Evolutionary conservation across 2,329 filamentous ascomycete genomes (phyloP).

Genomic region (Nemania sp.): DNA sequence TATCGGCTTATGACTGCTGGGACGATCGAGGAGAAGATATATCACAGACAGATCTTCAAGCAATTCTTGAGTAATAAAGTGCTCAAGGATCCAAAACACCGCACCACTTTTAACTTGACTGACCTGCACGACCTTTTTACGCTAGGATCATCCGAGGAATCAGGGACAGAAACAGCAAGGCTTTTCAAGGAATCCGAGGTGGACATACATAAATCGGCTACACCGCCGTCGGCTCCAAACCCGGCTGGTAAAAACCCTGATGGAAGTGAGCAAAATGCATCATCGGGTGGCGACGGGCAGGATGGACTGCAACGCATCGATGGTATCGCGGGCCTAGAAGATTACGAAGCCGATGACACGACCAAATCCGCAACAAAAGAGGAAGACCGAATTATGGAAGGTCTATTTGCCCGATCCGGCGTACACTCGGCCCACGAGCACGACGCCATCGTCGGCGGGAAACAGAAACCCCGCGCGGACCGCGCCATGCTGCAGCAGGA

Average conservation of each 20-base stretch:
- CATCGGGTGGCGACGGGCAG: conserved; percentile 33
- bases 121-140: conserved; percentile 93
- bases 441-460: conserved; percentile 84
- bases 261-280: conserved; percentile 14
- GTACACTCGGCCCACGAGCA: conserved; percentile 94
- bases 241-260: conserved; percentile 15
- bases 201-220: conserved; percentile 52
- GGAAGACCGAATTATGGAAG: conserved; percentile 81
- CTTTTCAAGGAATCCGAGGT: conserved; percentile 89
- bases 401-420: conserved; percentile 82
- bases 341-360: conserved; percentile 51
- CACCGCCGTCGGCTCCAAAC: conserved; percentile 10
- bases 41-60: conserved; percentile 97
- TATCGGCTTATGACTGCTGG: conserved; percentile 98
- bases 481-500: conserved; percentile 78
- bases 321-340: conserved; percentile 37
- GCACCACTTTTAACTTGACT: conserved; percentile 84
- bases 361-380: conserved; percentile 51
- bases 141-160: conserved; percentile 67
- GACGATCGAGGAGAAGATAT: conserved; percentile 99
- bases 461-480: conserved; percentile 72
- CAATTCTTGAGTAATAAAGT: conserved; percentile 98
- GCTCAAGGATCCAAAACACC: conserved; percentile 88
- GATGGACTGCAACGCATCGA: conserved; percentile 42
- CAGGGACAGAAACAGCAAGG: conserved; percentile 78